Conservation (phyloP, 1,284 basidiomycete genomes). For the Golubevia sp. region DNA sequence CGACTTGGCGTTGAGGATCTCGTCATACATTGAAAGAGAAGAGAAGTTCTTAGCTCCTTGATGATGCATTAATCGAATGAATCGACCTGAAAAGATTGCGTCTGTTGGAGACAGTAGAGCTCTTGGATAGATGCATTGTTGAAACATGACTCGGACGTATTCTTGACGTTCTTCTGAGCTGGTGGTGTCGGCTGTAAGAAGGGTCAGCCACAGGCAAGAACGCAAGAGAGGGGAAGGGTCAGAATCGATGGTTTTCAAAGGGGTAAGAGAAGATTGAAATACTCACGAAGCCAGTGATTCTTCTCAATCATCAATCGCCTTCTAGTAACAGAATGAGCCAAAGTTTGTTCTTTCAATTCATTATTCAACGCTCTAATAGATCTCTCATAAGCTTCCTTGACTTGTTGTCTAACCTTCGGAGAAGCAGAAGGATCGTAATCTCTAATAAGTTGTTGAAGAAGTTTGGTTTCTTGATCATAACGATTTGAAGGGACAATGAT, state of each 20-base stretch:
- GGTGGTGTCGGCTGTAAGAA: neutral
- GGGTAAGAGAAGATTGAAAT: neutral
- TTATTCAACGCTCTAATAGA: too few species aligned
- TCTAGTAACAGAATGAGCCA: conserved; percentile 73
- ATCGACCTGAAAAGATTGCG: conserved; percentile 48
- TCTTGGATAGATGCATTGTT: conserved; percentile 50
- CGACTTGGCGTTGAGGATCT: conserved; percentile 67
- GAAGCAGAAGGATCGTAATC: conserved; percentile 11
- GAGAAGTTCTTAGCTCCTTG: conserved; percentile 35
- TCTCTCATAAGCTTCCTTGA: too few species aligned
- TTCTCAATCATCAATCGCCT: conserved; percentile 81
- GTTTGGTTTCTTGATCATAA: conserved; percentile 52
- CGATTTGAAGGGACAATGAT: conserved; percentile 56
- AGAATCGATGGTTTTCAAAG: neutral
- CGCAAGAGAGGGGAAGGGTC: neutral
- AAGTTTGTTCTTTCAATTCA: conserved; percentile 71
- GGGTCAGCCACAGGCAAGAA: too few species aligned
- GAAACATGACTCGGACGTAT: conserved; percentile 64
- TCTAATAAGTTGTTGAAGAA: conserved; percentile 33
- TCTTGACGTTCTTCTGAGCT: neutral
- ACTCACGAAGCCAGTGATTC: conserved; percentile 76
- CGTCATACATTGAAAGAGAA: conserved; percentile 72
- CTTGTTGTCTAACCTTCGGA: too few species aligned
- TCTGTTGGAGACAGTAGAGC: conserved; percentile 56
- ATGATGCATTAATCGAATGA: conserved; percentile 45